Conservation (phyloP, 1,284 basidiomycete genomes). For the Fomitopsis betulina region DNA sequence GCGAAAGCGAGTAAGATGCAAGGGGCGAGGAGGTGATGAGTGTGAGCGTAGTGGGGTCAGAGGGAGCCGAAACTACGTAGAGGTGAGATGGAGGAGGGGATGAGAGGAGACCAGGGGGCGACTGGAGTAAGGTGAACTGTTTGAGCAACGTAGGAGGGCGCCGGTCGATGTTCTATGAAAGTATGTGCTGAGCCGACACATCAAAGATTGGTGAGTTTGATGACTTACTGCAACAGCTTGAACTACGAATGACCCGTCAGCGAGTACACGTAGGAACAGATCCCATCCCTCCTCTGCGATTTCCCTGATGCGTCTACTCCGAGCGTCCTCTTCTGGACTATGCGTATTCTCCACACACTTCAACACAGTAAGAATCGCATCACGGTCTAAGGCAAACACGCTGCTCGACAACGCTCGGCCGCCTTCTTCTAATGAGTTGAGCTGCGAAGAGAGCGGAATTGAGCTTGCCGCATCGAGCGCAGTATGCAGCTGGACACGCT, state of each 20-base stretch:
- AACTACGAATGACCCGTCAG: conserved; percentile 68
- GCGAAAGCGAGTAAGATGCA: conserved; percentile 49
- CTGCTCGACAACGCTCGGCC: conserved; percentile 36
- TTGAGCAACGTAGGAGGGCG: conserved; percentile 82
- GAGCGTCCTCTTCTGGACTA: conserved; percentile 37
- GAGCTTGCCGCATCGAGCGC: conserved; percentile 63
- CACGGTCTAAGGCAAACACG: conserved; percentile 62
- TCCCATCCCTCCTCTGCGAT: conserved; percentile 73
- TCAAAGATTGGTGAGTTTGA: neutral
- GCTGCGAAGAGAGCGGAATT: conserved; percentile 33
- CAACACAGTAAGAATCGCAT: conserved; percentile 41
- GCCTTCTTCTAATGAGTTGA: neutral
- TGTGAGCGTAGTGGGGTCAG: conserved; percentile 36
- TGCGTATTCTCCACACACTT: conserved; percentile 18
- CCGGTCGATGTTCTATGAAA: conserved; percentile 77
- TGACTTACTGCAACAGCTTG: conserved; percentile 69
- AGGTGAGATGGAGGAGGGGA: conserved; percentile 41
- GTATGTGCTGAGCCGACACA: neutral
- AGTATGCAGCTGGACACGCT: conserved; percentile 80
- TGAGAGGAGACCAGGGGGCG: conserved; percentile 44
- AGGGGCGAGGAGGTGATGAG: conserved; percentile 60
- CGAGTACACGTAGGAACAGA: conserved; percentile 68
- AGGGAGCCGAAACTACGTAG: conserved; percentile 48
- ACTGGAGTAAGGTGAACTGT: conserved; percentile 68
- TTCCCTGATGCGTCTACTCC: conserved; percentile 46